Percentiles rank a stretch among this genome's conserved stretches.
Evolutionary conservation across 805 yeast species (phyloP).

Genomic region (Candida argentea): DNA sequence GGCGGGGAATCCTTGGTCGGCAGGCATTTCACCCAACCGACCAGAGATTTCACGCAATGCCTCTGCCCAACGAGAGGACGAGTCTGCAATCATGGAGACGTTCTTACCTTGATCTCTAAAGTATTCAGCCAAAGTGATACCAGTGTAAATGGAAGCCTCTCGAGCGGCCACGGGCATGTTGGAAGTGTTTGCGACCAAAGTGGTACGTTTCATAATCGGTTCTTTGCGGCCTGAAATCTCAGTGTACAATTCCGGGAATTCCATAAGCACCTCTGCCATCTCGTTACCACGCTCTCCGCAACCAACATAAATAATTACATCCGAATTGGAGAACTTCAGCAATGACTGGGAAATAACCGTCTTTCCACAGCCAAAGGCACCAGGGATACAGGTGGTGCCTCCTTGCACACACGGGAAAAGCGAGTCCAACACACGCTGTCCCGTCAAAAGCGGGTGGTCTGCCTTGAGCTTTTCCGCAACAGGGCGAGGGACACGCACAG

Average conservation of each 20-base stretch:
- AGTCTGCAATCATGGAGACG: slow-evolving; percentile 99
- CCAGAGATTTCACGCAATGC: slow-evolving; percentile 99
- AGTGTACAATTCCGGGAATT: slow-evolving; percentile 94
- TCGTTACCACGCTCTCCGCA: slow-evolving; percentile 97
- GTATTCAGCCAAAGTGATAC: slow-evolving; percentile 97
- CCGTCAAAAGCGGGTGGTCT: slow-evolving; percentile 90
- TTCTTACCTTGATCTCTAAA: slow-evolving; percentile 99
- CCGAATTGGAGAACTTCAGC: slow-evolving; percentile 96
- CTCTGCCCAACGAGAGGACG: slow-evolving; percentile 99
- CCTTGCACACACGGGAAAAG: slow-evolving; percentile 99
- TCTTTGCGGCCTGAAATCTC: slow-evolving; percentile 89
- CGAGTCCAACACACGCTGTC: slow-evolving; percentile 97
- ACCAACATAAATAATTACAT: slow-evolving; percentile 91
- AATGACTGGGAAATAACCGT: slow-evolving; percentile 96
- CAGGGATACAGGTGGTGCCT: slow-evolving; percentile 99
- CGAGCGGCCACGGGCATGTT: slow-evolving; percentile 99
- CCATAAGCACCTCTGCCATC: slow-evolving; percentile 99
- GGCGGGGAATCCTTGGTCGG: slow-evolving; percentile 99
- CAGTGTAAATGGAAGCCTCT: slow-evolving; percentile 98
- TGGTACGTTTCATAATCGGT: slow-evolving; percentile 98
- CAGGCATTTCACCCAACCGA: slow-evolving; percentile 99
- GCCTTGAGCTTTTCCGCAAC: slow-evolving; percentile 91
- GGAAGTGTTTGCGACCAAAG: slow-evolving; percentile 96
- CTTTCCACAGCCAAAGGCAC: slow-evolving; percentile 99
- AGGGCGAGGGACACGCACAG: slow-evolving; percentile 98